A percentile compares a stretch with the other conserved stretches of the same genome.
phyloP scores from a whole-genome alignment of 2,329 filamentous ascomycete species.

The Shiraia bambusicola region DNA sequence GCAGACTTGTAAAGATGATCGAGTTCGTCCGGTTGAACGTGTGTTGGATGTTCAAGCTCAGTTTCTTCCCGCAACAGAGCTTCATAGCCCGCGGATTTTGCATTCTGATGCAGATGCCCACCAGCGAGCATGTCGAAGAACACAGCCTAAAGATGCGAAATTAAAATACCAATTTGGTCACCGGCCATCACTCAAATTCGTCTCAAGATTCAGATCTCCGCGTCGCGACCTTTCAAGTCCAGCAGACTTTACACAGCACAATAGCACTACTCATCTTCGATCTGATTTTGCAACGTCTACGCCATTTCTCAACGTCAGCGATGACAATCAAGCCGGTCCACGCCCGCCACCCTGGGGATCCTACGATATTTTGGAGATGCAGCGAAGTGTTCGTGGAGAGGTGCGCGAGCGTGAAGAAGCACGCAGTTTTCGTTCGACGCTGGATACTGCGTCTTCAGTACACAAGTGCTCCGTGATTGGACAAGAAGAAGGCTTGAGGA shows the following conservation, averaged over 20 bases:
- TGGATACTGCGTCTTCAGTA: not conserved
- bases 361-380: slow-evolving; percentile 2
- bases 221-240: not conserved
- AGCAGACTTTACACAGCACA: not conserved
- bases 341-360: slow-evolving; percentile 8
- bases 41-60: slow-evolving; percentile 1
- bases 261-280: not conserved
- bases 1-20: too few species aligned
- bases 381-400: slow-evolving; percentile 1
- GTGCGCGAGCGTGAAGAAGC: slow-evolving; percentile 3
- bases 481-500: slow-evolving; percentile 8
- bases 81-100: slow-evolving; percentile 3
- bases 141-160: slow-evolving; percentile 12
- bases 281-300: not conserved
- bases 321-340: not conserved
- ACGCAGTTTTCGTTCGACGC: not conserved
- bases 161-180: slow-evolving; percentile 12
- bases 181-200: slow-evolving; percentile 1
- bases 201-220: not conserved
- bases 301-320: not conserved
- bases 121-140: slow-evolving; percentile 1
- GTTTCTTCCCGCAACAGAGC: slow-evolving; percentile 1
- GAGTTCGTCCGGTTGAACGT: too few species aligned
- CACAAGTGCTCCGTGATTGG: not conserved
- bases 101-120: slow-evolving; percentile 3